A percentile compares a stretch with the other conserved stretches of the same genome.
phyloP scores from a whole-genome alignment of 345 rosid genomes.

The Mangifera indica region DNA sequence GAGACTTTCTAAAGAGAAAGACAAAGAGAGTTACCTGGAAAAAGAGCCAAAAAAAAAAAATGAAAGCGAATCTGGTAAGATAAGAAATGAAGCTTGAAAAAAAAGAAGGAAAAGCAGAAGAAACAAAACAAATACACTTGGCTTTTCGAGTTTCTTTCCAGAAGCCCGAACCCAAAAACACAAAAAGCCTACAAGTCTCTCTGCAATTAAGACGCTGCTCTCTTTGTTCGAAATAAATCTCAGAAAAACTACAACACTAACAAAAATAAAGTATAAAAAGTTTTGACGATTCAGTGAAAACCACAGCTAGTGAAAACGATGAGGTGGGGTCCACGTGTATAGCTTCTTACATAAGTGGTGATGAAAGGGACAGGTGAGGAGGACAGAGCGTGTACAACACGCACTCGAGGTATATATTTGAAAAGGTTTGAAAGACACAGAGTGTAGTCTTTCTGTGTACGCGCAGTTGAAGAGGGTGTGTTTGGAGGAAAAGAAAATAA shows the following conservation, averaged over 20 bases:
- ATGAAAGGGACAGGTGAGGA: not conserved
- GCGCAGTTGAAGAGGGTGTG: no score
- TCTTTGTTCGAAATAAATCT: not conserved
- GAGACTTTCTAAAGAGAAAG: constrained; percentile 7
- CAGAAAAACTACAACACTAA: not conserved
- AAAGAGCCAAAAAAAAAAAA: constrained; percentile 16
- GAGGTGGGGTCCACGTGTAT: not conserved
- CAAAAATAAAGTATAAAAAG: not conserved
- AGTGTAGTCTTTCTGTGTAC: no score
- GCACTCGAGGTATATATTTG: no score
- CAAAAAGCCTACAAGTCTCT: not conserved
- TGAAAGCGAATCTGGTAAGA: constrained; percentile 24
- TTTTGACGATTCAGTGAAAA: constrained; percentile 16
- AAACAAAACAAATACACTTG: not conserved
- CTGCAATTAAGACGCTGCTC: not conserved
- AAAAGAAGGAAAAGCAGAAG: constrained; percentile 5
- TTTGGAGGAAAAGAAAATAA: no score
- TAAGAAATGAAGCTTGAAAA: constrained; percentile 7
- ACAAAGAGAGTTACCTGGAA: not conserved
- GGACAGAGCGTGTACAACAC: not conserved
- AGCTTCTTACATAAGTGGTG: not conserved
- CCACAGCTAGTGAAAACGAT: constrained; percentile 1
- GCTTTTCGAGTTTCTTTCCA: not conserved
- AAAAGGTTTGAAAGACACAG: no score
- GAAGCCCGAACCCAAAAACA: not conserved